phyloP scores from a whole-genome alignment of 495 filamentous ascomycete species.

The Penicillium chermesinum region DNA sequence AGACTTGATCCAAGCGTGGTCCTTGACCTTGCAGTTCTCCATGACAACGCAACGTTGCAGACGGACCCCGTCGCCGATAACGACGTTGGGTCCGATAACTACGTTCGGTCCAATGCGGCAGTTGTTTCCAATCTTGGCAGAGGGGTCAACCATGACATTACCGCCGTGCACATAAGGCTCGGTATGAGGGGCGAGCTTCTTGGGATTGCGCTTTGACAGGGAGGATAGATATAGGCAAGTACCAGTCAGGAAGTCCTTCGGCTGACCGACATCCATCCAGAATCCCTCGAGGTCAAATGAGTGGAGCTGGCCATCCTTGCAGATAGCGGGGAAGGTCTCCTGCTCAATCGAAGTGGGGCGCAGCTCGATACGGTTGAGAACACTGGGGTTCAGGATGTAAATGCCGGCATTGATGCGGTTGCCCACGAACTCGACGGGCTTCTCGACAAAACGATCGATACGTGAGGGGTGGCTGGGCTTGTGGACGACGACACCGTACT shows the following conservation, averaged over 20 bases:
- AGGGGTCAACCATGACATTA: constrained; percentile 93
- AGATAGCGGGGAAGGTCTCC: constrained; percentile 97
- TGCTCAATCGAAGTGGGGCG: constrained; percentile 99
- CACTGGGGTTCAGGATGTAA: constrained; percentile 94
- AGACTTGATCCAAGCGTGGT: constrained; percentile 99
- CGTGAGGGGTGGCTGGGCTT: constrained; percentile 86
- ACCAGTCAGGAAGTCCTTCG: constrained; percentile 95
- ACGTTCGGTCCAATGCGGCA: constrained; percentile 98
- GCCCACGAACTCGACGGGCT: constrained; percentile 97
- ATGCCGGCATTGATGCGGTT: constrained; percentile 99
- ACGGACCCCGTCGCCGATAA: constrained; percentile 91
- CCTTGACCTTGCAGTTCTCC: constrained; percentile 88
- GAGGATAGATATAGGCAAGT: constrained; percentile 96
- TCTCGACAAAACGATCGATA: constrained; percentile 99
- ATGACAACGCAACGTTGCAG: constrained; percentile 92
- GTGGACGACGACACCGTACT: constrained; percentile 98
- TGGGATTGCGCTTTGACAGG: constrained; percentile 86
- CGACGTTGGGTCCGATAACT: constrained; percentile 90
- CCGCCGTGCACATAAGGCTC: constrained; percentile 87
- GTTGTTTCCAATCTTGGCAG: constrained; percentile 95
- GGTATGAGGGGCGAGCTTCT: constrained; percentile 68
- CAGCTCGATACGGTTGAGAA: constrained; percentile 87
- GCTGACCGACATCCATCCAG: constrained; percentile 99
- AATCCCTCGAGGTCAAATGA: constrained; percentile 98
- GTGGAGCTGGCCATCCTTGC: constrained; percentile 86